These are phyloP conservation scores for Beta lomatogona DNA, from an alignment of 179 eudicot genomes.

Conservation along the genomic window DNA sequence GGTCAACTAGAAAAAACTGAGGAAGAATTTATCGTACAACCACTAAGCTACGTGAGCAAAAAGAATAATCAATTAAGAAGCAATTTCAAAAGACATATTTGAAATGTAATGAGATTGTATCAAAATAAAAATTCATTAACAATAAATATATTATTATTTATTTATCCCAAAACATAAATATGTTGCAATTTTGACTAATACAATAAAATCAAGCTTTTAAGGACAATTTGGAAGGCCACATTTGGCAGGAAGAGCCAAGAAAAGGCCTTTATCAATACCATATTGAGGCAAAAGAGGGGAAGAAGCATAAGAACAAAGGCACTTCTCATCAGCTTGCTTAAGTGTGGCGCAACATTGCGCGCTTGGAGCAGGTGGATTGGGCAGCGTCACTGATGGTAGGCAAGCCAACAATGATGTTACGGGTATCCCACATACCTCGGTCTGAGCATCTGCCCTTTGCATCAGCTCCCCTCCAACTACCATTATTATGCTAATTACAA, in stretches of 20 bases:
- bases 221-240: constrained; percentile 3
- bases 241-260: constrained; percentile 13
- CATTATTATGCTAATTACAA: constrained; percentile 18
- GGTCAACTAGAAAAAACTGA: no score
- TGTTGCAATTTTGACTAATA: background rate
- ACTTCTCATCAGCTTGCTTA: background rate
- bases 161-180: background rate
- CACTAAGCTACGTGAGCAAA: background rate
- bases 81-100: background rate
- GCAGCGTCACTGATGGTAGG: constrained; percentile 5
- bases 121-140: background rate
- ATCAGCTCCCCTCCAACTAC: background rate
- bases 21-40: no score
- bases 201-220: background rate
- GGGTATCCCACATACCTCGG: background rate
- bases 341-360: constrained; percentile 16
- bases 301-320: constrained; percentile 23
- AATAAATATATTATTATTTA: background rate
- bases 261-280: constrained; percentile 20
- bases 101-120: background rate
- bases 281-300: constrained; percentile 14
- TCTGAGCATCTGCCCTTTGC: background rate
- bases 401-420: background rate
- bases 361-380: constrained; percentile 27
- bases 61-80: no score